phyloP scores from a whole-genome alignment of 176 grass and related monocot genomes.

The Musa beccarii region DNA sequence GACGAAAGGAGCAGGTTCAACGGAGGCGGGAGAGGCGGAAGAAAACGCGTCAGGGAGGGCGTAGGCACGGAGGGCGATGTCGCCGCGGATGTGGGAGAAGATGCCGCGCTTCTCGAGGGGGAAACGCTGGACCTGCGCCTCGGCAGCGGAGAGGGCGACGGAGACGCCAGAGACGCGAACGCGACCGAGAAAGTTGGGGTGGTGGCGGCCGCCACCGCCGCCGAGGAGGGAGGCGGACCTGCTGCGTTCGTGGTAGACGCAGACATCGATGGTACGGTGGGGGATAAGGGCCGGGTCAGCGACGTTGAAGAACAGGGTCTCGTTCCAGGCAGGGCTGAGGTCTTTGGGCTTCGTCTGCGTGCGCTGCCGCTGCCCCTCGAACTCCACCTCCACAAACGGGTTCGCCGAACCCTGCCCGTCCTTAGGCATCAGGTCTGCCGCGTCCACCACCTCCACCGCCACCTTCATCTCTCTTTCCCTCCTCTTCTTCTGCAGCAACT shows the following conservation, averaged over 20 bases:
- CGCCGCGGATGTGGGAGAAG: constrained; percentile 36
- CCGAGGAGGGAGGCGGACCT: not conserved
- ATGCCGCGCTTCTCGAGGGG: constrained; percentile 36
- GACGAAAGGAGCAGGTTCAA: not conserved
- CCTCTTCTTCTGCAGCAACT: no score
- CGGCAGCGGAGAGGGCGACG: constrained; percentile 8
- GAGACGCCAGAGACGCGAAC: constrained; percentile 27
- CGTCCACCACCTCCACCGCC: constrained; percentile 35
- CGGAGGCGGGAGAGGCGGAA: not conserved
- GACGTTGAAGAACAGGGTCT: constrained; percentile 33
- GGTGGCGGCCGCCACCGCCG: not conserved
- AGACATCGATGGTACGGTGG: constrained; percentile 23
- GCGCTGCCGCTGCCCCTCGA: constrained; percentile 38
- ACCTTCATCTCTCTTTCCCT: constrained; percentile 27
- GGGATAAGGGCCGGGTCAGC: constrained; percentile 23
- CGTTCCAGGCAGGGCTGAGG: constrained; percentile 34
- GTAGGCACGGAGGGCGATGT: constrained; percentile 34
- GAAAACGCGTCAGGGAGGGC: not conserved
- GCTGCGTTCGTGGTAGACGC: constrained; percentile 23
- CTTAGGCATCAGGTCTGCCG: constrained; percentile 33
- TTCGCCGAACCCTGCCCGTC: constrained; percentile 32
- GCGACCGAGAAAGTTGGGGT: constrained; percentile 30
- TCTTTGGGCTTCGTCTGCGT: constrained; percentile 33
- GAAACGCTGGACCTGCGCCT: constrained; percentile 17
- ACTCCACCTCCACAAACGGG: constrained; percentile 35